Conservation (phyloP, 768 basidiomycete species). For the Termitomyces sp. region DNA sequence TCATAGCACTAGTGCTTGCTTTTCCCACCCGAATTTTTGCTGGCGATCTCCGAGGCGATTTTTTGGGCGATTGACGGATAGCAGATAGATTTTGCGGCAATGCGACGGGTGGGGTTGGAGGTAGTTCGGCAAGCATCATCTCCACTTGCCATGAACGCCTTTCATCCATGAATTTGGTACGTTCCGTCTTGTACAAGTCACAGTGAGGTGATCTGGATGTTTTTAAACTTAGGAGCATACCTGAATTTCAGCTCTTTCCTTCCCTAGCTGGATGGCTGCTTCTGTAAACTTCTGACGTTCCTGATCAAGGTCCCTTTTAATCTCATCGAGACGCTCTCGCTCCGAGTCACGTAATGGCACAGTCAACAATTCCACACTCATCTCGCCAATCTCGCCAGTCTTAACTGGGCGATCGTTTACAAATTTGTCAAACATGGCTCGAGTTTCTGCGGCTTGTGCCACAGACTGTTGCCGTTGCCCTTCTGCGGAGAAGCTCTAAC, state of each 20-base stretch:
- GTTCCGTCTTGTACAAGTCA: slow-evolving; percentile 43
- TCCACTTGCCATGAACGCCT: slow-evolving; percentile 70
- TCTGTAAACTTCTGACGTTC: slow-evolving; percentile 63
- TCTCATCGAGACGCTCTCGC: slow-evolving; percentile 44
- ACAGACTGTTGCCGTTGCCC: slow-evolving; percentile 6
- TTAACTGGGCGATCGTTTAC: slow-evolving; percentile 36
- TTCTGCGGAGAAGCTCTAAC: slow-evolving; percentile 1
- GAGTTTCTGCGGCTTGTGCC: background rate
- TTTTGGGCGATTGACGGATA: slow-evolving; percentile 13
- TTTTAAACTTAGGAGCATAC: slow-evolving; percentile 27
- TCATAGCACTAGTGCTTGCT: slow-evolving; percentile 27
- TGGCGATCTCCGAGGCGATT: slow-evolving; percentile 36
- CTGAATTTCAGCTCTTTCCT: slow-evolving; percentile 63
- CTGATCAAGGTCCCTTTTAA: slow-evolving; percentile 53
- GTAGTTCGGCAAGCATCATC: slow-evolving; percentile 52
- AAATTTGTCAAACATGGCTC: slow-evolving; percentile 32
- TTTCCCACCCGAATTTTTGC: slow-evolving; percentile 44
- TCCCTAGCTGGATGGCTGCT: slow-evolving; percentile 55
- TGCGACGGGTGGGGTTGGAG: slow-evolving; percentile 33
- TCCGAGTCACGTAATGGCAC: slow-evolving; percentile 51
- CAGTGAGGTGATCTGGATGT: background rate
- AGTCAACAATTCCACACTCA: slow-evolving; percentile 49
- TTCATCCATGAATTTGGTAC: slow-evolving; percentile 57
- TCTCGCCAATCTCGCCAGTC: slow-evolving; percentile 31
- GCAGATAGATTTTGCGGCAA: background rate